Evolutionary conservation across 2,329 filamentous ascomycete genomes (phyloP).

Genomic region (Berkeleyomyces basicola): DNA sequence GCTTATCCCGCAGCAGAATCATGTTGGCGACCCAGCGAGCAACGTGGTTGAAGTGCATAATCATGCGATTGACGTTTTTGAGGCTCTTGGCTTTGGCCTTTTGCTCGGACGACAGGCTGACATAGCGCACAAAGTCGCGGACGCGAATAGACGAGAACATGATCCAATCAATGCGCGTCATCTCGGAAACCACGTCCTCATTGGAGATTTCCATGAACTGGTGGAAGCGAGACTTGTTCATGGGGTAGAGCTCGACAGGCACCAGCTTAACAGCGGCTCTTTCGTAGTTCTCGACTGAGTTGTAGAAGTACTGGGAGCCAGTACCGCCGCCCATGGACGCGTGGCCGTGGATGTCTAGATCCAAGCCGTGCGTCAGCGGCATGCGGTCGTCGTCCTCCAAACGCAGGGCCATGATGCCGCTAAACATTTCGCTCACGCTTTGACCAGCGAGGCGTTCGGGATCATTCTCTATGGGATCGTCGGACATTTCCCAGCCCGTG

Average conservation of each 20-base stretch:
- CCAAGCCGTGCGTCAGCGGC: slow-evolving; percentile 15
- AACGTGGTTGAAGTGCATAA: slow-evolving; percentile 77
- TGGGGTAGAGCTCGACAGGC: slow-evolving; percentile 48
- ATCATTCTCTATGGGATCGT: slow-evolving; percentile 31
- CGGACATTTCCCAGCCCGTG: slow-evolving; percentile 75
- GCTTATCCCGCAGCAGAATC: slow-evolving; percentile 80
- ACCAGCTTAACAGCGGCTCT: slow-evolving; percentile 57
- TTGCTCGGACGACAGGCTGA: slow-evolving; percentile 54
- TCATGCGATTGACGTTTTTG: slow-evolving; percentile 85
- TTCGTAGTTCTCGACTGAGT: slow-evolving; percentile 64
- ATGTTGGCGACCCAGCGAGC: slow-evolving; percentile 71
- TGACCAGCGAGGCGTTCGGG: slow-evolving; percentile 20
- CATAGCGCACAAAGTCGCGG: slow-evolving; percentile 81
- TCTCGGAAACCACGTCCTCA: slow-evolving; percentile 73
- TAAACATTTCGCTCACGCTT: slow-evolving; percentile 25
- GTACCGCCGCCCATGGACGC: slow-evolving; percentile 7
- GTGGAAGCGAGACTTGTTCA: slow-evolving; percentile 79
- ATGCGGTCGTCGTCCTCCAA: slow-evolving; percentile 27
- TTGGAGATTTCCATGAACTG: slow-evolving; percentile 76
- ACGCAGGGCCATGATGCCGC: slow-evolving; percentile 30
- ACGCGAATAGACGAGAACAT: slow-evolving; percentile 93
- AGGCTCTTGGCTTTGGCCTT: slow-evolving; percentile 63
- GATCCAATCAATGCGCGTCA: slow-evolving; percentile 94
- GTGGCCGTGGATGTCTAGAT: slow-evolving; percentile 12
- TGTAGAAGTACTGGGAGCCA: slow-evolving; percentile 28